Evolutionary conservation across 495 filamentous ascomycete genomes (phyloP).

Genomic region (Pyrenula aspistea): DNA sequence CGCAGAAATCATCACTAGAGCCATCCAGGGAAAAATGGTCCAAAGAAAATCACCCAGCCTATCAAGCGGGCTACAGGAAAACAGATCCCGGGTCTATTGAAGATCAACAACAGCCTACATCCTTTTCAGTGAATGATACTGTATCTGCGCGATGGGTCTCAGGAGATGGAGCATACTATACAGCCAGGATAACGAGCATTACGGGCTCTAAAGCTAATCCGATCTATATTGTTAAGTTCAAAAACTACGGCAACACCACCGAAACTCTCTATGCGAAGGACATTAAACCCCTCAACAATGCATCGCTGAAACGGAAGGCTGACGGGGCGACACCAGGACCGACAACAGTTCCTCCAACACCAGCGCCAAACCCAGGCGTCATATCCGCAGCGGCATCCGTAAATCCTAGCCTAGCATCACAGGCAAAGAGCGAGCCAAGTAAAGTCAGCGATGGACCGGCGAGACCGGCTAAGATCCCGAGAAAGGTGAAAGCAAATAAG

Average conservation of each 20-base stretch:
- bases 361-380: conserved; percentile 46
- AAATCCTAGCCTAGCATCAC: conserved; percentile 63
- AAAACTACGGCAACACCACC: conserved; percentile 65
- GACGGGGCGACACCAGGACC: conserved; percentile 55
- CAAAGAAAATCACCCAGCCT: conserved; percentile 58
- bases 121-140: conserved; percentile 78
- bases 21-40: conserved; percentile 54
- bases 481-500: conserved; percentile 83
- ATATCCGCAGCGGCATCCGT: conserved; percentile 83
- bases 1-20: conserved; percentile 31
- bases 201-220: conserved; percentile 81
- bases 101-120: conserved; percentile 31
- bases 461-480: conserved; percentile 50
- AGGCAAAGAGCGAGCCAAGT: conserved; percentile 53
- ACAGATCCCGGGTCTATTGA: conserved; percentile 31
- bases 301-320: conserved; percentile 81
- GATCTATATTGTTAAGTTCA: conserved; percentile 89
- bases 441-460: conserved; percentile 55
- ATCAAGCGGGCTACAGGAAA: conserved; percentile 41
- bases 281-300: conserved; percentile 61
- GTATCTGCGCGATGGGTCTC: conserved; percentile 84
- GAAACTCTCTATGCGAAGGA: conserved; percentile 79
- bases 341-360: conserved; percentile 26
- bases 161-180: conserved; percentile 84
- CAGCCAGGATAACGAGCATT: conserved; percentile 83